These are phyloP conservation scores for Pleurotus tuber-regium DNA, from an alignment of 768 basidiomycete genomes.

Conservation along the genomic window DNA sequence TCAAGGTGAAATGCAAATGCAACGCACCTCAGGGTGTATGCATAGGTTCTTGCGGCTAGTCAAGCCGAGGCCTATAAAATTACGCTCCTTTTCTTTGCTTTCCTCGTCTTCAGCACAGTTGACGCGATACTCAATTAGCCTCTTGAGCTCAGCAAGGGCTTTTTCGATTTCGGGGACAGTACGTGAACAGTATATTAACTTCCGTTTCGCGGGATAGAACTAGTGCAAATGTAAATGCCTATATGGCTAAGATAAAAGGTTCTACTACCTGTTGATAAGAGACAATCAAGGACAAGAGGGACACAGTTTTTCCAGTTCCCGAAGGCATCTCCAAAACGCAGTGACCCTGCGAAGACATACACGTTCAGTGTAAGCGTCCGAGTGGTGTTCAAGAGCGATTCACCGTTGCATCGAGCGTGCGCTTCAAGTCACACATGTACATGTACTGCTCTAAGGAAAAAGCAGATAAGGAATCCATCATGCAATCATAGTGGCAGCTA, in stretches of 20 bases:
- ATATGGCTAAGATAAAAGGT: conserved; percentile 5
- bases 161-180: conserved; percentile 99
- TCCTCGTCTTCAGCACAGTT: conserved; percentile 70
- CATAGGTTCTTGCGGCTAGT: conserved; percentile 97
- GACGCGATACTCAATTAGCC: conserved; percentile 88
- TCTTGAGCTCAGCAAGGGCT: conserved; percentile 90
- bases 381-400: conserved; percentile 6
- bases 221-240: conserved; percentile 27
- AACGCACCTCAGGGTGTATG: conserved; percentile 86
- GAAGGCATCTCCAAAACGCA: conserved; percentile 99
- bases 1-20: not conserved
- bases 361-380: not conserved
- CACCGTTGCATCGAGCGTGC: conserved; percentile 93
- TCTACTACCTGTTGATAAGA: conserved; percentile 88
- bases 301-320: conserved; percentile 98
- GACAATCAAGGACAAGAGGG: conserved; percentile 90
- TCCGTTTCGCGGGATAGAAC: conserved; percentile 91
- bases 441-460: conserved; percentile 84
- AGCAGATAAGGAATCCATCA: conserved; percentile 11
- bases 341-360: conserved; percentile 66
- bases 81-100: conserved; percentile 72
- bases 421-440: conserved; percentile 98
- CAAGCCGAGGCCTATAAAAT: conserved; percentile 86
- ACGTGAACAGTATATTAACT: conserved; percentile 97
- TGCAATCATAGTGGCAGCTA: conserved; percentile 12